Base-by-base conservation (phyloP, 163 green algal species). In the Scenedesmus sp. region DNA sequence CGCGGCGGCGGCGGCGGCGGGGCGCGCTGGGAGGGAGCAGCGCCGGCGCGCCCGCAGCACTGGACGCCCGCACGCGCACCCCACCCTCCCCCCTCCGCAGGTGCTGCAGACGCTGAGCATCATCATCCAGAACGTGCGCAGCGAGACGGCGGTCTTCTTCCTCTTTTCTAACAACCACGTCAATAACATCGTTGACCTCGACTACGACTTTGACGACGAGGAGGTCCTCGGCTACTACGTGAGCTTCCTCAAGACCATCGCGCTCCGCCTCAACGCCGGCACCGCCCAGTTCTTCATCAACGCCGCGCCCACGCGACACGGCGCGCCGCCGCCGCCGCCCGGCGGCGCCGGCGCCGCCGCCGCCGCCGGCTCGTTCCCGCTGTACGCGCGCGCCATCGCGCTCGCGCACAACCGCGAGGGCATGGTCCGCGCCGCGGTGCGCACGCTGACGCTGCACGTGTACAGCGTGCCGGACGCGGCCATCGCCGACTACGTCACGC, bases 91-190 rank as follows among this genome's bases (percentile, higher is more conserved):
- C 4, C 39, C 28, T 47, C 65, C 45, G 85, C 53, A 62, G 56
- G 87, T 97, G 13, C 78, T 99, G 78, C 96, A 99, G 83, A 98
- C 96, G 17, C 88, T 99, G 48, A 92, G 76, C 80, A 99, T 99
- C 82, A 94, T 99, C 75, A 96, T 98, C 47, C 95, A 98, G 79
- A 99, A 99, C 84, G 90, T 99, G 39, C 84, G 85, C 48, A 95
- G 88, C 74, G 91, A 98, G 83, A 95, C 91, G 4, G 93, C 93
- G 3, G 89, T 97, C 7, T 98, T 93, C 84, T 99, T 97, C 85
- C 86, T 99, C 66, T 99, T 99, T 86, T 92, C 75, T 83, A 98
- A 98, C 84, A 97, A 99, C 87, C 92, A 99, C 80, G 89, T 99
- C 62, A 99, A 99, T 88, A 92, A 96, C 66, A 95, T 99, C 54